A percentile compares a stretch with the other conserved stretches of the same genome.
phyloP scores from a whole-genome alignment of 331 rosid species.

The Erythrophleum ivorense region DNA sequence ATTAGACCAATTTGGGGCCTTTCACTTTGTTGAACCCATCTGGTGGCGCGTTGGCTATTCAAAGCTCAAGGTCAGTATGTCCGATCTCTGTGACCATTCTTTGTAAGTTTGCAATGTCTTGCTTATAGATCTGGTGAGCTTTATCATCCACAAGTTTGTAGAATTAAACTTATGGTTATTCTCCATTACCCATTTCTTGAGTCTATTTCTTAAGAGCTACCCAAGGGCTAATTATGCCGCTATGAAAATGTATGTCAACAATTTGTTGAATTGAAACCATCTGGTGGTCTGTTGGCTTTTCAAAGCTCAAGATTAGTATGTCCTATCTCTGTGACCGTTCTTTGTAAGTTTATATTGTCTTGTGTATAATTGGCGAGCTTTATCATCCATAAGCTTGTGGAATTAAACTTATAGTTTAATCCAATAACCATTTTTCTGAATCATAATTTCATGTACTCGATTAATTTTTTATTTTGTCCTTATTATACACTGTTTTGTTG shows the following conservation, averaged over 20 bases:
- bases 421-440: conserved; percentile 2
- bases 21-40: conserved; percentile 91
- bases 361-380: conserved; percentile 11
- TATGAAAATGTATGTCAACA: neutral
- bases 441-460: conserved; percentile 6
- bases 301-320: neutral
- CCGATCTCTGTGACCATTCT: conserved; percentile 25
- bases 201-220: neutral
- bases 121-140: neutral
- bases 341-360: neutral
- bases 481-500: conserved; percentile 23
- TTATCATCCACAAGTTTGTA: neutral
- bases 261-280: conserved; percentile 10
- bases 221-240: neutral
- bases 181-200: neutral
- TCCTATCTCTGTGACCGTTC: neutral
- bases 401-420: conserved; percentile 26
- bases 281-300: neutral
- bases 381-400: conserved; percentile 28
- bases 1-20: conserved; percentile 71
- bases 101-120: neutral
- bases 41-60: conserved; percentile 99
- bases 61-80: conserved; percentile 72
- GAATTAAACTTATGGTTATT: neutral
- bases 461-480: neutral